Percentiles rank a stretch among this genome's conserved stretches.
Conservation (phyloP, 2,329 filamentous ascomycete species). For the Penicillium concentricum region DNA sequence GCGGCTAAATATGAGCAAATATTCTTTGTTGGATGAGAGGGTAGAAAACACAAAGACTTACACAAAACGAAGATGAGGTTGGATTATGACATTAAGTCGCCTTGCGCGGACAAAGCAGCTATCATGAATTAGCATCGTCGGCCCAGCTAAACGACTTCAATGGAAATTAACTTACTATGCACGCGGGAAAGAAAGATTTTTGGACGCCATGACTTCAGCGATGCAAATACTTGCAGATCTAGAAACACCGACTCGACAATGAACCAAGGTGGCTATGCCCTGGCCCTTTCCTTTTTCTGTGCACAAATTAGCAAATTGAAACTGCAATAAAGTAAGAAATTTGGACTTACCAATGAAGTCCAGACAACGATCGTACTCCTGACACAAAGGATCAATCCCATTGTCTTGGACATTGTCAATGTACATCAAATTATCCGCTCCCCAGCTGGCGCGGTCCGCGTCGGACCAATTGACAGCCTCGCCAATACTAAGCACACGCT, state of each 20-base stretch:
- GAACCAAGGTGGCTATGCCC: slow-evolving; percentile 83
- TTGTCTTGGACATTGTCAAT: slow-evolving; percentile 93
- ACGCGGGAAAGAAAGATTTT: slow-evolving; percentile 78
- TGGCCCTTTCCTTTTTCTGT: slow-evolving; percentile 74
- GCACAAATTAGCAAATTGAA: not conserved
- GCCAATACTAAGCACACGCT: slow-evolving; percentile 85
- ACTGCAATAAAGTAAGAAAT: not conserved
- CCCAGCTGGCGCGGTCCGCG: slow-evolving; percentile 70
- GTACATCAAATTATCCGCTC: slow-evolving; percentile 71
- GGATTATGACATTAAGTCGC: slow-evolving; percentile 94
- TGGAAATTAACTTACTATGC: slow-evolving; percentile 64
- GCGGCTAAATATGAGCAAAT: slow-evolving; percentile 13
- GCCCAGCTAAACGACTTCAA: not conserved
- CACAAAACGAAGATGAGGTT: slow-evolving; percentile 90
- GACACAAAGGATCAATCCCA: slow-evolving; percentile 85
- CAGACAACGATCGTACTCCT: slow-evolving; percentile 81
- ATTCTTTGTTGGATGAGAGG: not conserved
- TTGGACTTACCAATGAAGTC: slow-evolving; percentile 79
- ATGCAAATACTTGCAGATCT: slow-evolving; percentile 97
- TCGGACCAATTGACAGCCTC: slow-evolving; percentile 81
- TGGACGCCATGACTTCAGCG: slow-evolving; percentile 89
- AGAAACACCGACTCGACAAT: slow-evolving; percentile 94
- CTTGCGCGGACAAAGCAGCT: slow-evolving; percentile 89
- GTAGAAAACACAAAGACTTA: slow-evolving; percentile 40
- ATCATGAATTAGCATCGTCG: slow-evolving; percentile 1